Evolutionary conservation across 2,329 filamentous ascomycete genomes (phyloP).

Genomic region (Stagonosporopsis tanaceti): DNA sequence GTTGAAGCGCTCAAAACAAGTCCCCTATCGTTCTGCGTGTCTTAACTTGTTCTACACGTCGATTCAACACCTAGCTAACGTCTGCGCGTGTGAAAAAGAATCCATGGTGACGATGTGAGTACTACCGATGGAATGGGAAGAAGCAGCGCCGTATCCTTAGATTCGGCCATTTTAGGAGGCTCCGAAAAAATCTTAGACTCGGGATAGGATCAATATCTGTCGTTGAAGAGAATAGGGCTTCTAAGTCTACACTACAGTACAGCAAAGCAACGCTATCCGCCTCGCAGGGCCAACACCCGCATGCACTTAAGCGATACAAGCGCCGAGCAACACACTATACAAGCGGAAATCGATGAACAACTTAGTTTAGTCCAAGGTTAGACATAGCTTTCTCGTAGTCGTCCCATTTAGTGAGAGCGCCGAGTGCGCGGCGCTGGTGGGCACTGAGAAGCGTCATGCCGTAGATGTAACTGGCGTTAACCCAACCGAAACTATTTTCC

Average conservation of each 20-base stretch:
- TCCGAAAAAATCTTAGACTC: neutral
- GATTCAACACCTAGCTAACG: too few relatives aligned
- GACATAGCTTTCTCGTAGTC: conserved; percentile 75
- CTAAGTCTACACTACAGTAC: conserved; percentile 5
- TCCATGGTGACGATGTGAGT: too few relatives aligned
- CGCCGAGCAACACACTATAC: neutral
- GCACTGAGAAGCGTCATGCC: conserved; percentile 87
- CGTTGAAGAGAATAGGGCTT: conserved; percentile 8
- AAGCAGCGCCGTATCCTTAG: too few relatives aligned
- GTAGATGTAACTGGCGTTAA: conserved; percentile 97
- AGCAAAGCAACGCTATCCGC: conserved; percentile 6
- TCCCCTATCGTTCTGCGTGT: too few relatives aligned
- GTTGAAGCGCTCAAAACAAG: too few relatives aligned
- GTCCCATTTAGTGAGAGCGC: conserved; percentile 85
- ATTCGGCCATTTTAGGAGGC: too few relatives aligned
- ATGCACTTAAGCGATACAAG: neutral
- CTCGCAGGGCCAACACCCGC: conserved; percentile 5
- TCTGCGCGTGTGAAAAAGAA: too few relatives aligned
- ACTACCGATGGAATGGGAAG: too few relatives aligned
- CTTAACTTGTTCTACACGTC: too few relatives aligned
- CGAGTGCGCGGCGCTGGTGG: conserved; percentile 87
- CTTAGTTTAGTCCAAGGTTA: conserved; percentile 41
- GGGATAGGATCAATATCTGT: conserved; percentile 12
- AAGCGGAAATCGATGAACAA: neutral
- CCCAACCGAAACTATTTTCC: conserved; percentile 85